Conservation (phyloP, 495 filamentous ascomycete species). For the Neurospora terricola region DNA sequence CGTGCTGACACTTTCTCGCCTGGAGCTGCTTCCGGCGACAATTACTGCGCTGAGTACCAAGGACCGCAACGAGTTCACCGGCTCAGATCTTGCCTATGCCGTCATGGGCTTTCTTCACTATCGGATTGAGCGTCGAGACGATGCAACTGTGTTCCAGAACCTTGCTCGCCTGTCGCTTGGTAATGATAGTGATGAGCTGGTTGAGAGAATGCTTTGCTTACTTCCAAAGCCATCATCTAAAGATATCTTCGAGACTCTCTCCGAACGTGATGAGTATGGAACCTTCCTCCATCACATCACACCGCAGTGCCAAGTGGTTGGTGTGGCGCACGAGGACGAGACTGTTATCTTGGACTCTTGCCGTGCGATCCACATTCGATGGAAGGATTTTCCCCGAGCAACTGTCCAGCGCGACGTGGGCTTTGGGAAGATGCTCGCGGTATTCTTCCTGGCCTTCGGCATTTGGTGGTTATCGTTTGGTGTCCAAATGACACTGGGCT, state of each 20-base stretch:
- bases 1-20: slow-evolving; percentile 8
- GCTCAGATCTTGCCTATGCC: slow-evolving; percentile 34
- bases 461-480: neutral
- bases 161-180: slow-evolving; percentile 28
- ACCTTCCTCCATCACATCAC: slow-evolving; percentile 7
- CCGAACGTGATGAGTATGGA: slow-evolving; percentile 7
- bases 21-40: slow-evolving; percentile 12
- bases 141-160: slow-evolving; percentile 31
- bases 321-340: slow-evolving; percentile 7
- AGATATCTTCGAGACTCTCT: neutral
- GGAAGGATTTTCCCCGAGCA: slow-evolving; percentile 1
- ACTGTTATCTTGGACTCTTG: slow-evolving; percentile 15
- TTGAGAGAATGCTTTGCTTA: slow-evolving; percentile 13
- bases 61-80: neutral
- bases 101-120: slow-evolving; percentile 31
- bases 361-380: slow-evolving; percentile 14
- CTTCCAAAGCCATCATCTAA: slow-evolving; percentile 2
- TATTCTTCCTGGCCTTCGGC: neutral
- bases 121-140: slow-evolving; percentile 22
- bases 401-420: neutral
- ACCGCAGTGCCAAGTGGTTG: slow-evolving; percentile 8
- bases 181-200: slow-evolving; percentile 16
- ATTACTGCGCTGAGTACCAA: slow-evolving; percentile 9
- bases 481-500: slow-evolving; percentile 1
- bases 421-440: neutral